These are phyloP conservation scores for Terana coerulea DNA, from an alignment of 768 basidiomycete species.

Conservation along the genomic window DNA sequence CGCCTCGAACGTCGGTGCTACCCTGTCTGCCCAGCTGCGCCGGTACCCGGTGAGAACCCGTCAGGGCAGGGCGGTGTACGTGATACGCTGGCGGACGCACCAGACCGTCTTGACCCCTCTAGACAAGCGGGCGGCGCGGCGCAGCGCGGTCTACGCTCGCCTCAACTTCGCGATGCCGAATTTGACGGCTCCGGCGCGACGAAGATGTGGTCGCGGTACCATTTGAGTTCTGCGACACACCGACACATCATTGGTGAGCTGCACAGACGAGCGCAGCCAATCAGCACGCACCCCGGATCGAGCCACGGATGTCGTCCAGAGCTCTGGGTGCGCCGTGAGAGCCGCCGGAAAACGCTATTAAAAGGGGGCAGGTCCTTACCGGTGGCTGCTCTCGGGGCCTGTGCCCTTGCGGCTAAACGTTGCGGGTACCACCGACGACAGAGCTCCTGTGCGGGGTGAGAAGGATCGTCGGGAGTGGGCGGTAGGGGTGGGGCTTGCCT, in stretches of 20 bases:
- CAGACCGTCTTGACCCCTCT: too few relatives aligned
- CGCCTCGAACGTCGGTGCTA: too few relatives aligned
- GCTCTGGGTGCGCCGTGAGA: slow-evolving; percentile 47
- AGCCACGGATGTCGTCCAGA: slow-evolving; percentile 74
- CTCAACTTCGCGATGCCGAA: background rate
- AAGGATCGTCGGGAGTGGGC: too few relatives aligned
- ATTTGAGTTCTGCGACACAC: slow-evolving; percentile 57
- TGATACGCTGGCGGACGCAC: too few relatives aligned
- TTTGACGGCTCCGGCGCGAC: slow-evolving; percentile 26
- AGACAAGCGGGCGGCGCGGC: too few relatives aligned
- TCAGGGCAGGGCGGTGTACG: too few relatives aligned
- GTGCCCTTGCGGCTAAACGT: background rate
- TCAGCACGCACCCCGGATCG: slow-evolving; percentile 56
- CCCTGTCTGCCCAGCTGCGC: too few relatives aligned
- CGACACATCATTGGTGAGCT: slow-evolving; percentile 4
- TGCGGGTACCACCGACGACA: slow-evolving; percentile 68
- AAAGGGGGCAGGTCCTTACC: too few relatives aligned
- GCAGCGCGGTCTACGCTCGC: too few relatives aligned
- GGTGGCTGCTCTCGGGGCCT: background rate
- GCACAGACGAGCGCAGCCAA: too few relatives aligned
- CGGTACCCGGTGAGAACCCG: too few relatives aligned
- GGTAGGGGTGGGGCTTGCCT: slow-evolving; percentile 46
- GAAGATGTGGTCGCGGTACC: slow-evolving; percentile 79
- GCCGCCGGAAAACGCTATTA: too few relatives aligned
- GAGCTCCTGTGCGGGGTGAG: slow-evolving; percentile 71